Conservation (phyloP, 805 yeast genomes). For the Metschnikowia henanensis region DNA sequence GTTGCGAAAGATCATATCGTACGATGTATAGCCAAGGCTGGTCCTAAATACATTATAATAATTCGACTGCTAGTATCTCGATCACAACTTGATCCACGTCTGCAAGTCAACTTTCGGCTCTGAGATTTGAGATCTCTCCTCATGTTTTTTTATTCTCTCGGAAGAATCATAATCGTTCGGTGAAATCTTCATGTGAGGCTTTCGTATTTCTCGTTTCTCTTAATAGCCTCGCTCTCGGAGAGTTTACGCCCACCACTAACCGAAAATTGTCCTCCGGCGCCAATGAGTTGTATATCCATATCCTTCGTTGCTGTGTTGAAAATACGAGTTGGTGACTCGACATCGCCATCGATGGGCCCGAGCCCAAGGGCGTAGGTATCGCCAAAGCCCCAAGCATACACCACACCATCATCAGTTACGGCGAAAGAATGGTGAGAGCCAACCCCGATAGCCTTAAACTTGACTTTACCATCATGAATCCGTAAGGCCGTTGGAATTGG, state of each 20-base stretch:
- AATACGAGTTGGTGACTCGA: slow-evolving; percentile 84
- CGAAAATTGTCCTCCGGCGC: slow-evolving; percentile 98
- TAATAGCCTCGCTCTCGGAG: slow-evolving; percentile 49
- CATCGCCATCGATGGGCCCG: slow-evolving; percentile 89
- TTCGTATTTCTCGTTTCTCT: slow-evolving; percentile 51
- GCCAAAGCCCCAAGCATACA: slow-evolving; percentile 97
- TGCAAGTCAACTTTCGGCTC: too few species aligned
- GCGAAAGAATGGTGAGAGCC: slow-evolving; percentile 96
- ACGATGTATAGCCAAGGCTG: too few species aligned
- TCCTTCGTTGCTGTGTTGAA: slow-evolving; percentile 90
- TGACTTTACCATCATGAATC: slow-evolving; percentile 28
- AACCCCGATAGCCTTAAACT: slow-evolving; percentile 53
- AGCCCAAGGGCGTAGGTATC: slow-evolving; percentile 96
- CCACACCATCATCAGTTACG: slow-evolving; percentile 77
- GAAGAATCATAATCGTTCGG: too few species aligned
- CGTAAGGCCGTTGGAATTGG: slow-evolving; percentile 78
- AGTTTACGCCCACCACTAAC: slow-evolving; percentile 80
- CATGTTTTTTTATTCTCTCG: neutral
- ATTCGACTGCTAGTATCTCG: too few species aligned
- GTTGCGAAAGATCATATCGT: too few species aligned
- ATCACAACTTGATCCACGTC: too few species aligned
- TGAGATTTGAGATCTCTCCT: neutral
- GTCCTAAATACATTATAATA: too few species aligned
- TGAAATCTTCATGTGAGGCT: slow-evolving; percentile 24
- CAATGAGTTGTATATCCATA: slow-evolving; percentile 66